A percentile compares a stretch with the other conserved stretches of the same genome.
These are phyloP conservation scores for Alternaria sp. DNA, from an alignment of 2,329 filamentous ascomycete genomes.

Conservation along the genomic window DNA sequence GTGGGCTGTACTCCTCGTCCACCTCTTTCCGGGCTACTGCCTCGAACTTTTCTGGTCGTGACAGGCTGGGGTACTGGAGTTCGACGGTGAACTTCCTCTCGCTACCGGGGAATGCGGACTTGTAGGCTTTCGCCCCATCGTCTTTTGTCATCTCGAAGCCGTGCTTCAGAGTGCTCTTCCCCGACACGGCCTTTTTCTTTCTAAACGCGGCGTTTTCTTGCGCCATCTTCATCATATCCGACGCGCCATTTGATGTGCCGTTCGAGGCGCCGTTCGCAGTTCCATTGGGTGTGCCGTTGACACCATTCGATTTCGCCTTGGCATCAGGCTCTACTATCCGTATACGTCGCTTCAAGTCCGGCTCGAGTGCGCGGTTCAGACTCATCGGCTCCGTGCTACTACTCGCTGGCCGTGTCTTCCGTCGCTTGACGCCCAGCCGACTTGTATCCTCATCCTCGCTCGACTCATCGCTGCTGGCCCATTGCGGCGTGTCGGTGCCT, in stretches of 20 bases:
- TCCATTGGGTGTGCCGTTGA: constrained; percentile 7
- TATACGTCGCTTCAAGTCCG: constrained; percentile 43
- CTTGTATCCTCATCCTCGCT: constrained; percentile 39
- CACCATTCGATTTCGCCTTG: constrained; percentile 1
- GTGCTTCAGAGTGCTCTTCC: constrained; percentile 44
- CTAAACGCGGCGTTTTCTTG: constrained; percentile 12
- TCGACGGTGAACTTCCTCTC: constrained; percentile 60
- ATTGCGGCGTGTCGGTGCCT: constrained; percentile 43
- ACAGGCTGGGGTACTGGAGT: constrained; percentile 83
- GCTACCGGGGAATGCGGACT: constrained; percentile 56
- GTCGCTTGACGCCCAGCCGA: constrained; percentile 30
- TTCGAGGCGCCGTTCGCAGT: constrained; percentile 8
- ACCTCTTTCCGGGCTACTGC: constrained; percentile 32
- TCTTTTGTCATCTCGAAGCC: constrained; percentile 51
- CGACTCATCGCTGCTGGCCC: constrained; percentile 41
- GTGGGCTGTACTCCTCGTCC: constrained; percentile 59
- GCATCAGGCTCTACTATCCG: constrained; percentile 28
- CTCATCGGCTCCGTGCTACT: constrained; percentile 44
- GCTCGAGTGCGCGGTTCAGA: constrained; percentile 46
- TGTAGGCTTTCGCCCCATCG: constrained; percentile 55
- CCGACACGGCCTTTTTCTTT: constrained; percentile 17
- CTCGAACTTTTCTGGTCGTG: constrained; percentile 65
- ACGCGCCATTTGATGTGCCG: constrained; percentile 5
- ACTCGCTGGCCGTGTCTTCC: constrained; percentile 45
- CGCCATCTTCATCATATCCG: constrained; percentile 3